These are phyloP conservation scores for Aspergillus transmontanensis DNA, from an alignment of 2,329 filamentous ascomycete genomes.

Conservation along the genomic window DNA sequence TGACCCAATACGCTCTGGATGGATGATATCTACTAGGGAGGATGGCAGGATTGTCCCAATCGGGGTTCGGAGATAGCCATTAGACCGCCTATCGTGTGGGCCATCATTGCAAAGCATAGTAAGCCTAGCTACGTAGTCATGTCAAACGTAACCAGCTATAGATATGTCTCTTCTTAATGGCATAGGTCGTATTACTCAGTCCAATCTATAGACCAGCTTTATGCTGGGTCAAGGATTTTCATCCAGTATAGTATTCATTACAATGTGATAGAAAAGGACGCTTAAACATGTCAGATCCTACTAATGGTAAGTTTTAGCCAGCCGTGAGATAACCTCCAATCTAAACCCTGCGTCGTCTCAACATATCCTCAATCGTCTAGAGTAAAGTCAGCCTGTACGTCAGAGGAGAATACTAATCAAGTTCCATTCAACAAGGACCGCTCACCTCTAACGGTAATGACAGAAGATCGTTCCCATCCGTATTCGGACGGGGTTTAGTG, in stretches of 20 bases:
- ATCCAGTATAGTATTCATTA: neutral
- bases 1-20: neutral
- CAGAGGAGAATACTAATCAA: neutral
- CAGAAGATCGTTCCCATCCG: neutral
- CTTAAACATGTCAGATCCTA: neutral
- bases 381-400: neutral
- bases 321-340: neutral
- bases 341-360: neutral
- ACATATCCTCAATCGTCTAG: neutral
- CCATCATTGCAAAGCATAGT: neutral
- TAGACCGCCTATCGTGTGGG: neutral
- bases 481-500: rapidly evolving
- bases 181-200: neutral
- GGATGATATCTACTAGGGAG: neutral
- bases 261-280: neutral
- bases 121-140: neutral
- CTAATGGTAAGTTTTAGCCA: neutral
- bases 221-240: neutral
- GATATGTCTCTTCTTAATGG: neutral
- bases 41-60: neutral
- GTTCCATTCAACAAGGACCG: conserved; percentile 29
- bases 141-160: neutral
- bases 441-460: neutral
- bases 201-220: neutral
- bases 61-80: neutral